These are phyloP conservation scores for Thamnidium elegans DNA, from an alignment of 192 early-diverging fungal species.

Conservation along the genomic window DNA sequence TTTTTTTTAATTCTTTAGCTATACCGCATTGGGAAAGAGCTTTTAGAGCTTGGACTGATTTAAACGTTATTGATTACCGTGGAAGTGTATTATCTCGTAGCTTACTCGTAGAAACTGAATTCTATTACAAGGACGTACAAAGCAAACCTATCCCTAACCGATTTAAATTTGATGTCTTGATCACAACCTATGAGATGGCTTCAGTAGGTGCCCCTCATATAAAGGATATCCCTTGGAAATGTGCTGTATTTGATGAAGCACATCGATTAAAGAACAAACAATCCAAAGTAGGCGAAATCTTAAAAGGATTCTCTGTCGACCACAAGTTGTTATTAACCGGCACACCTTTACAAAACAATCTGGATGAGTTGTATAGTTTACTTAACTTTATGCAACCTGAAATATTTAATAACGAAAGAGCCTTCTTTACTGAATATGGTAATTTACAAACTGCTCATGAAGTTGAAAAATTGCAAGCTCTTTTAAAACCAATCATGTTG, in stretches of 20 bases:
- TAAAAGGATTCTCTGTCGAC: conserved; percentile 73
- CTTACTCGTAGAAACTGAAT: conserved; percentile 80
- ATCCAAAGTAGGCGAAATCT: conserved; percentile 73
- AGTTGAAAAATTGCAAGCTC: conserved; percentile 71
- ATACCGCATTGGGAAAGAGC: conserved; percentile 68
- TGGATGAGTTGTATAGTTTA: conserved; percentile 80
- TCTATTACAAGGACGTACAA: conserved; percentile 62
- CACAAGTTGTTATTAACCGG: conserved; percentile 79
- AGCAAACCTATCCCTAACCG: conserved; percentile 46
- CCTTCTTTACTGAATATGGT: conserved; percentile 71
- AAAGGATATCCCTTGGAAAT: conserved; percentile 65
- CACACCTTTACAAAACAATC: conserved; percentile 80
- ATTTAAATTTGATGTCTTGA: conserved; percentile 64
- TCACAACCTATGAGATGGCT: conserved; percentile 61
- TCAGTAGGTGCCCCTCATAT: conserved; percentile 66
- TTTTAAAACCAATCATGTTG: conserved; percentile 84
- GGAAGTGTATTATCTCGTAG: conserved; percentile 64
- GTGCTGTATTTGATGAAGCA: conserved; percentile 78
- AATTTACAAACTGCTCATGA: conserved; percentile 64
- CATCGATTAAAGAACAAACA: conserved; percentile 83
- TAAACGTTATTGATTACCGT: conserved; percentile 76
- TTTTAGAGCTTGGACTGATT: conserved; percentile 65
- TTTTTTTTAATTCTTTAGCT: conserved; percentile 6
- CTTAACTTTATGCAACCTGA: conserved; percentile 81
- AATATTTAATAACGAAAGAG: conserved; percentile 53